Evolutionary conservation across 345 rosid genomes (phyloP).

Genomic region (Citrus glauca): DNA sequence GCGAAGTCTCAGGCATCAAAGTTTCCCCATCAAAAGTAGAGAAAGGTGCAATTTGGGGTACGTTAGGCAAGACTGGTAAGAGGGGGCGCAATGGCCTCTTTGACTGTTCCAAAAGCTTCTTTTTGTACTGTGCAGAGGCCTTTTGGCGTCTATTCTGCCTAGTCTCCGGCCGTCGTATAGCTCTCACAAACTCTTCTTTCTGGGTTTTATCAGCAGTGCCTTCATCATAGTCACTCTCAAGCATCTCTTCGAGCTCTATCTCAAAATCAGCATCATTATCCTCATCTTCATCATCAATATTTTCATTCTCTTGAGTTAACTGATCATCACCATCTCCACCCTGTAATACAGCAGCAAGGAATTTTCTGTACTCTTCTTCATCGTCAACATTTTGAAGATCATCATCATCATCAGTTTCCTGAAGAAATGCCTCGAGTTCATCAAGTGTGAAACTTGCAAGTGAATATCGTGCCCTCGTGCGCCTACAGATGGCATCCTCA

Average conservation of each 20-base stretch:
- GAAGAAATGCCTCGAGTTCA: constrained; percentile 93
- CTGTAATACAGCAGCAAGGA: constrained; percentile 82
- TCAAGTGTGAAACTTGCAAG: constrained; percentile 83
- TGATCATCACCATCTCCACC: constrained; percentile 51
- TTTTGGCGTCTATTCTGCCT: constrained; percentile 73
- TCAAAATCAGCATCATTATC: constrained; percentile 89
- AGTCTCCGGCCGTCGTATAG: constrained; percentile 64
- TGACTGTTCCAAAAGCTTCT: constrained; percentile 51
- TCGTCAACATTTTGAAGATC: constrained; percentile 82
- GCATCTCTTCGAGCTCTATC: constrained; percentile 88
- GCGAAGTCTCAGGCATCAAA: constrained; percentile 27
- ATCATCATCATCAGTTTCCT: constrained; percentile 93
- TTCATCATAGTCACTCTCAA: constrained; percentile 85
- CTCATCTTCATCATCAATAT: constrained; percentile 73
- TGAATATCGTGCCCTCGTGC: constrained; percentile 87
- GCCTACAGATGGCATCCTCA: constrained; percentile 81
- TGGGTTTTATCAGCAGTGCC: constrained; percentile 31
- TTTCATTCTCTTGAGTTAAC: constrained; percentile 31
- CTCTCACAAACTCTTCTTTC: constrained; percentile 24
- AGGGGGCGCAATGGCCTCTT: constrained; percentile 77
- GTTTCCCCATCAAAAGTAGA: constrained; percentile 22
- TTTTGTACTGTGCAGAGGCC: constrained; percentile 37
- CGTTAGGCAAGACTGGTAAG: constrained; percentile 56
- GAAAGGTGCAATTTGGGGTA: constrained; percentile 22
- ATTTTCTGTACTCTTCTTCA: constrained; percentile 83